Percentiles rank a stretch among this genome's conserved stretches.
Evolutionary conservation across 2,329 filamentous ascomycete species (phyloP).

Genomic region (Colletotrichum endophyticum): DNA sequence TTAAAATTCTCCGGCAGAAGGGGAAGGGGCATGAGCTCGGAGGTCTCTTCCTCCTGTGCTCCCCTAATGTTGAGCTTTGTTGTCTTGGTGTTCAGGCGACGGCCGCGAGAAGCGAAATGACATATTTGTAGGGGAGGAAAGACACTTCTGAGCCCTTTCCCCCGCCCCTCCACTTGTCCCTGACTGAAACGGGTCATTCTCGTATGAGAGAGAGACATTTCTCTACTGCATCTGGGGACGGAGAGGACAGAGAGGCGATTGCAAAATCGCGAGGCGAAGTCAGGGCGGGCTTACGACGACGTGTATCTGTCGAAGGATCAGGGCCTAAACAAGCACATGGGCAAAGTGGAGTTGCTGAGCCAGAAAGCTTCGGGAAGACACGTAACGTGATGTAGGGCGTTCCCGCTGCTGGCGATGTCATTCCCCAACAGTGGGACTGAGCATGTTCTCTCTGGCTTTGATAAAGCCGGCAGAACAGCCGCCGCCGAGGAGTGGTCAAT

Average conservation of each 20-base stretch:
- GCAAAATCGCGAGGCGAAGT: neutral
- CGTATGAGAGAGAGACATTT: neutral
- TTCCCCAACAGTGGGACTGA: neutral
- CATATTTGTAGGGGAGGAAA: neutral
- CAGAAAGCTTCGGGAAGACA: neutral
- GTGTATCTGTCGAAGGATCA: neutral
- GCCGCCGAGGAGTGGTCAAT: neutral
- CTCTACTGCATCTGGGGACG: neutral
- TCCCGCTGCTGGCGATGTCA: too few species aligned
- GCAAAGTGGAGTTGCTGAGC: fast-evolving
- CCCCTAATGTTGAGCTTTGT: neutral
- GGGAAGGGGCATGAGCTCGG: neutral
- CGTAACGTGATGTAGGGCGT: neutral
- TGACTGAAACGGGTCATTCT: neutral
- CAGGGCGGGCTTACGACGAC: neutral
- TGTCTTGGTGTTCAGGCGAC: neutral
- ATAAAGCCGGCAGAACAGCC: too few species aligned
- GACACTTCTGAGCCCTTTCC: neutral
- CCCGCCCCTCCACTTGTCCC: neutral
- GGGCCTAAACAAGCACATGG: neutral
- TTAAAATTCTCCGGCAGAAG: neutral
- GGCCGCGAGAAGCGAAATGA: neutral
- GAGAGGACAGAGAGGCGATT: neutral
- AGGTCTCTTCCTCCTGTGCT: neutral
- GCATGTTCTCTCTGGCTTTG: too few species aligned